A percentile compares a stretch with the other conserved stretches of the same genome.
Conservation (phyloP, 768 basidiomycete genomes). For the Gyrodon lividus region DNA sequence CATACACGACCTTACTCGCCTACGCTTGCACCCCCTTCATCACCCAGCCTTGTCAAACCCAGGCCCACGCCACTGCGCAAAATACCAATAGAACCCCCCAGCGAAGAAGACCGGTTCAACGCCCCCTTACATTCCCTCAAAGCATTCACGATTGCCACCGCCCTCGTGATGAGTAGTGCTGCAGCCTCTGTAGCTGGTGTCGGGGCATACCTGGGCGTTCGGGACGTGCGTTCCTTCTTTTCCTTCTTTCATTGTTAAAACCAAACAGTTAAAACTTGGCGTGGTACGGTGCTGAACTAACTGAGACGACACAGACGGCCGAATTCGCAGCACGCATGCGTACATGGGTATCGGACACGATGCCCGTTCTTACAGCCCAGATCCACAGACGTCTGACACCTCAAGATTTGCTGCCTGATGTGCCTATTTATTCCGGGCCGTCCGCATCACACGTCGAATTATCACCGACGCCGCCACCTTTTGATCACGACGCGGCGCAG, state of each 20-base stretch:
- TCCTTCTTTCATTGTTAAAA: not conserved
- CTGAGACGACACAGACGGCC: conserved; percentile 39
- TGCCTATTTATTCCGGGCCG: not conserved
- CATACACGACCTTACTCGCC: not conserved
- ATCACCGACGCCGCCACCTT: not conserved
- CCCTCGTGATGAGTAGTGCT: conserved; percentile 51
- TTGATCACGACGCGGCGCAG: conserved; percentile 43
- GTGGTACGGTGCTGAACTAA: not conserved
- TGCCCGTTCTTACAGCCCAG: conserved; percentile 49
- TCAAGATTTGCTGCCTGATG: conserved; percentile 13
- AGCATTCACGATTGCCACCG: conserved; percentile 66
- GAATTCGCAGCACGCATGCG: conserved; percentile 65
- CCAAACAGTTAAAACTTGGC: not conserved
- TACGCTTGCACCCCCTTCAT: not conserved
- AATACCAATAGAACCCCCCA: not conserved
- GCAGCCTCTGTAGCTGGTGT: conserved; percentile 46
- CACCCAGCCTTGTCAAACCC: not conserved
- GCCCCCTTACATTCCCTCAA: conserved; percentile 56
- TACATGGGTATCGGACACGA: conserved; percentile 39
- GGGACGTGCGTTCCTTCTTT: conserved; percentile 40
- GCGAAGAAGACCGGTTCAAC: conserved; percentile 39
- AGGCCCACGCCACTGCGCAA: not conserved
- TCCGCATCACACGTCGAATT: not conserved
- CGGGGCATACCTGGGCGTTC: conserved; percentile 51
- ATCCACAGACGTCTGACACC: conserved; percentile 48